Evolutionary conservation across 2,329 filamentous ascomycete genomes (phyloP), one percentile per base, ranked within the genome.

Genomic region (Aspergillus sp.): DNA sequence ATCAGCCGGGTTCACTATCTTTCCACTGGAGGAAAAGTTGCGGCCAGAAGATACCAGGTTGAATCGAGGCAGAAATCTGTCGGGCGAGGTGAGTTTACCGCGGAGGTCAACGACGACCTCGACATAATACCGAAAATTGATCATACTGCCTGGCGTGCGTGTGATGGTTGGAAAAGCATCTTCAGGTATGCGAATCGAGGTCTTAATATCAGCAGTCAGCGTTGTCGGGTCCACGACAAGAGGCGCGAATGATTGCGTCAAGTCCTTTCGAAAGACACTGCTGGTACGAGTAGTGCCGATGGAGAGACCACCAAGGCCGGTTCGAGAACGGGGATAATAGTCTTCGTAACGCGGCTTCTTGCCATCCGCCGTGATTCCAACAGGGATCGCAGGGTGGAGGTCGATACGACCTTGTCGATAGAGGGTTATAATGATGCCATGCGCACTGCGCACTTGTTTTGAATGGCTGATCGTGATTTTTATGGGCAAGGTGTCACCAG

Each of bases 31-130:
- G 75, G 77, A 72, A 78, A 79, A 77, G 62, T 72, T 81, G 62
- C 75, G 79, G 63, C 75, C 79, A 61, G 71, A 77, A 28, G 76
- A 77, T 48, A 80, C 86, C 69, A 85, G 79, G 56, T 82, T 83
- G 53, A 84, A 76, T 47, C 81, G 83, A 9, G 84, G 85, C 19
- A 88, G 79, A 66, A 86, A 85, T 47, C 88, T 84, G 70, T 92
- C 89, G 54, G 92, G 87, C n/a, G 87, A 87, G 1, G 89, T 87
- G 46, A 97, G 80, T 73, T 92, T 95, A 43, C 94, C 94, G 51
- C 95, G 93, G 0, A 98, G 83, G 73, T 99, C 95, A 23, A 97
- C 87, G 30, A 98, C 89, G 2, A 97, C 91, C 76, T 99, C 95
- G 22, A 97, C 85, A 68, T 93, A 91, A 72, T 99, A 98, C 68